Evolutionary conservation across 441 rosid species (phyloP).

Genomic region (Cnidoscolus chayamansa): DNA sequence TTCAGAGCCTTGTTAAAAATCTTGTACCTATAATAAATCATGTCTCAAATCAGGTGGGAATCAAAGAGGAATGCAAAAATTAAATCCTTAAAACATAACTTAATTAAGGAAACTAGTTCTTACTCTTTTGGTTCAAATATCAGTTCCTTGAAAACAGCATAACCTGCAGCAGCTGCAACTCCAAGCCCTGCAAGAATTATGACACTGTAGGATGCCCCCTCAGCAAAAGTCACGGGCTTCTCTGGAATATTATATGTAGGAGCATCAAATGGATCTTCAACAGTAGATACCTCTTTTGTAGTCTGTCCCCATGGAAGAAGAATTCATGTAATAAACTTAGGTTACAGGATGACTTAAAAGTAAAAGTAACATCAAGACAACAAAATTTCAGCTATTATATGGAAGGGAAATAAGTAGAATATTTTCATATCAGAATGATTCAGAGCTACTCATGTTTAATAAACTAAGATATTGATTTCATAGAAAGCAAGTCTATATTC

Average conservation of each 20-base stretch:
- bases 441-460: background rate
- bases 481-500: background rate
- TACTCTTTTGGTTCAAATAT: slow-evolving; percentile 97
- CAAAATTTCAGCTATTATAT: background rate
- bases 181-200: slow-evolving; percentile 92
- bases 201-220: slow-evolving; percentile 89
- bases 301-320: slow-evolving; percentile 40
- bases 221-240: slow-evolving; percentile 85
- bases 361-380: background rate
- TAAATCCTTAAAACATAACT: slow-evolving; percentile 17
- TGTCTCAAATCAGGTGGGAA: slow-evolving; percentile 15
- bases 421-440: background rate
- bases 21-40: slow-evolving; percentile 54
- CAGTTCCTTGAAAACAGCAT: slow-evolving; percentile 85
- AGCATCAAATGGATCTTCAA: slow-evolving; percentile 94
- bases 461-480: background rate
- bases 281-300: slow-evolving; percentile 68
- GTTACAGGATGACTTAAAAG: background rate
- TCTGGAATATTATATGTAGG: slow-evolving; percentile 92
- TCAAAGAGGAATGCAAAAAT: slow-evolving; percentile 1
- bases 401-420: slow-evolving; percentile 4
- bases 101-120: slow-evolving; percentile 29
- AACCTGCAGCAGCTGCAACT: slow-evolving; percentile 86
- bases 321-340: slow-evolving; percentile 10
- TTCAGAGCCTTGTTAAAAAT: slow-evolving; percentile 77